Percentiles rank a stretch among this genome's conserved stretches.
Conservation (phyloP, 306 rosid genomes). For the Lathyrus oleraceus region DNA sequence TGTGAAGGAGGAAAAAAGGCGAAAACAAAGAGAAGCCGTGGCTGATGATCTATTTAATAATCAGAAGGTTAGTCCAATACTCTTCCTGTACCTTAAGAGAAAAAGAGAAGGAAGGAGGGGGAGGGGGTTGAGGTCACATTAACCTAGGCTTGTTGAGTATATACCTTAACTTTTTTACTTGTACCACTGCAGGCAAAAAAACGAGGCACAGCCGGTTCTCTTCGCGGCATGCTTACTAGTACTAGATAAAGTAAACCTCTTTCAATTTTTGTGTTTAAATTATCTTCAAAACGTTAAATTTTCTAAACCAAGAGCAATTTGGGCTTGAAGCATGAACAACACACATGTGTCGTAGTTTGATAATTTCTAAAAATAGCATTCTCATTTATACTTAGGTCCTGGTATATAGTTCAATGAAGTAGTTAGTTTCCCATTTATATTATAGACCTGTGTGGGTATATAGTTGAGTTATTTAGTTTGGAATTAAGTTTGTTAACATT, state of each 20-base stretch:
- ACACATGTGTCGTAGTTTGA: too few species aligned
- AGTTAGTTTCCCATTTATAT: too few species aligned
- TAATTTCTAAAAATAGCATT: too few species aligned
- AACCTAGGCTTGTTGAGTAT: constrained; percentile 1
- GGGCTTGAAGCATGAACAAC: too few species aligned
- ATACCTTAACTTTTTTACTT: constrained; percentile 29
- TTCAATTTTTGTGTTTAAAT: not conserved
- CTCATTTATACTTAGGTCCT: too few species aligned
- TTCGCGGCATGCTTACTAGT: constrained; percentile 54
- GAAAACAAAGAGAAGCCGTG: constrained; percentile 78
- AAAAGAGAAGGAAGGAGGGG: not conserved
- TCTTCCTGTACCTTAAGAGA: not conserved
- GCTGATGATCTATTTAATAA: constrained; percentile 86
- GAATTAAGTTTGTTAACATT: too few species aligned
- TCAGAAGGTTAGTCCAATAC: constrained; percentile 50
- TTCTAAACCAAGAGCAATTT: too few species aligned
- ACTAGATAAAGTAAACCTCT: constrained; percentile 42
- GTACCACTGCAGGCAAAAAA: constrained; percentile 48
- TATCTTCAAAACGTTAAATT: not conserved
- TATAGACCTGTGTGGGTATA: too few species aligned
- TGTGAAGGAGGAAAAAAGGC: constrained; percentile 67
- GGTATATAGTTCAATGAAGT: too few species aligned
- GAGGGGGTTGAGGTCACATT: not conserved
- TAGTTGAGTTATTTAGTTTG: too few species aligned
- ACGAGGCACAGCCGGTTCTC: constrained; percentile 63